These are phyloP conservation scores for Helminthosporium solani DNA, from an alignment of 2,329 filamentous ascomycete genomes.

Conservation along the genomic window DNA sequence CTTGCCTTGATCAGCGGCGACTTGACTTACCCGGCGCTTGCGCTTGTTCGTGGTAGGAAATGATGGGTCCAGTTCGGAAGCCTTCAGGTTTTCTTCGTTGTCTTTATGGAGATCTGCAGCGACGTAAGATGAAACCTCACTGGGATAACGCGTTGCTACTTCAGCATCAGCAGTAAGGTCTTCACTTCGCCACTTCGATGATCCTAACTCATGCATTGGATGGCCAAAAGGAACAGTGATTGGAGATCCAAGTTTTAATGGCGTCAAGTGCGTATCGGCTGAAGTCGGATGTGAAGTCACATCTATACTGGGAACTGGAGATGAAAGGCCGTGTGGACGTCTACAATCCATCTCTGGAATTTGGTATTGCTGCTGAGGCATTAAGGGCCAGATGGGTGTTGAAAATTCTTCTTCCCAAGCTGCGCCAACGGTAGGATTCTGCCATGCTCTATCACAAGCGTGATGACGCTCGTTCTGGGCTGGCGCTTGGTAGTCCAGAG, in stretches of 20 bases:
- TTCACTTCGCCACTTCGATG: neutral
- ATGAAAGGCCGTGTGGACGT: no score
- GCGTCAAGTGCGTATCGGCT: neutral
- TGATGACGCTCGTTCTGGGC: neutral
- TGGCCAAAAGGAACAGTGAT: conserved; percentile 10
- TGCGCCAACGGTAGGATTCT: neutral
- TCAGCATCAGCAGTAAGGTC: neutral
- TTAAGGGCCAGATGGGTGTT: neutral
- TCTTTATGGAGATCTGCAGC: neutral
- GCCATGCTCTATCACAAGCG: neutral
- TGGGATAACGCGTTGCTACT: neutral
- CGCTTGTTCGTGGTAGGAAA: neutral
- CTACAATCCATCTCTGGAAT: neutral
- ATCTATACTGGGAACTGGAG: no score
- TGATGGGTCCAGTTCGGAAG: neutral
- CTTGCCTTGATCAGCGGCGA: neutral
- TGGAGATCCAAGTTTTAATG: conserved; percentile 9
- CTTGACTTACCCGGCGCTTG: neutral
- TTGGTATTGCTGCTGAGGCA: neutral
- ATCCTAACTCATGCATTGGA: conserved; percentile 8
- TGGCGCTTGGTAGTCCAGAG: neutral
- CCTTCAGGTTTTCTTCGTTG: neutral
- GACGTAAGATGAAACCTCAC: no score
- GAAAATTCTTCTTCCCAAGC: neutral
- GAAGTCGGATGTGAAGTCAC: neutral